A percentile compares a stretch with the other conserved stretches of the same genome.
Evolutionary conservation across 2,329 filamentous ascomycete genomes (phyloP).

Genomic region (Aaosphaeria pasadenensis): DNA sequence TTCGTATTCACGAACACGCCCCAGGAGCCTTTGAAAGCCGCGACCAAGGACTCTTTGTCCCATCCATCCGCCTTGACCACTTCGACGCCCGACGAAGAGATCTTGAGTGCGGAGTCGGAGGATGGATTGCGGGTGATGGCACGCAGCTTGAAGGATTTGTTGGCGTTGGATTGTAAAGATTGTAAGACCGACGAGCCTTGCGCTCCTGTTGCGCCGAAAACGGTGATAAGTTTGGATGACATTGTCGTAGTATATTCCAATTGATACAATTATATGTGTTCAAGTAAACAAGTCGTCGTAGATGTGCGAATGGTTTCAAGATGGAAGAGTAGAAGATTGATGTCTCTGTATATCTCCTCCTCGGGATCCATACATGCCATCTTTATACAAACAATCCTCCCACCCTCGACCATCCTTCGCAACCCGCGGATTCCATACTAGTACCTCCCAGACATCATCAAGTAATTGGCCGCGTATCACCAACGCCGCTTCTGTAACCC

Average conservation of each 20-base stretch:
- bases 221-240: slow-evolving; percentile 28
- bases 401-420: no score
- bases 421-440: no score
- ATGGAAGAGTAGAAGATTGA: no score
- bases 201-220: slow-evolving; percentile 39
- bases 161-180: slow-evolving; percentile 28
- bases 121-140: slow-evolving; percentile 55
- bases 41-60: slow-evolving; percentile 14
- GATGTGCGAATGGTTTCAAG: no score
- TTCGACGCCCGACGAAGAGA: slow-evolving; percentile 25
- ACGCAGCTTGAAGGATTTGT: slow-evolving; percentile 46
- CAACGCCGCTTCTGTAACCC: no score
- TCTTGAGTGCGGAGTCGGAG: slow-evolving; percentile 47
- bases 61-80: slow-evolving; percentile 18
- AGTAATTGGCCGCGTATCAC: no score
- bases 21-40: slow-evolving; percentile 19
- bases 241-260: background rate
- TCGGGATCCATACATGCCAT: no score
- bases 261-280: no score
- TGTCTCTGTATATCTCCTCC: no score
- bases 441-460: no score
- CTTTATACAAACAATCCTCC: no score
- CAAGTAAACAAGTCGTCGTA: no score
- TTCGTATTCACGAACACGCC: slow-evolving; percentile 20
- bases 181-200: slow-evolving; percentile 41